These are phyloP conservation scores for Microbotryum saponariae DNA, from an alignment of 1,284 basidiomycete species.

Conservation along the genomic window DNA sequence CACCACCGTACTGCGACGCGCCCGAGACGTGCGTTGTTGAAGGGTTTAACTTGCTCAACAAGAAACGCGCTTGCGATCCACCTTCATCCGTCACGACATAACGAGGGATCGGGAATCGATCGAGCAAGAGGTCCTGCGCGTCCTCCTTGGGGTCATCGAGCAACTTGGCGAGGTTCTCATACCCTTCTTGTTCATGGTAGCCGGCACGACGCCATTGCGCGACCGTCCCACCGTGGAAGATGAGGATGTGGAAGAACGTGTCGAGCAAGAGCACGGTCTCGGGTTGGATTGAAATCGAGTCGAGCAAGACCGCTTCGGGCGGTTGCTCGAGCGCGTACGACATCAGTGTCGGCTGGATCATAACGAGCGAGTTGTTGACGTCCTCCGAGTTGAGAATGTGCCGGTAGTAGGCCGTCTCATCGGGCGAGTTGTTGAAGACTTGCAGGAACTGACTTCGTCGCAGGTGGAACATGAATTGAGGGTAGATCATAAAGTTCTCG, in stretches of 20 bases:
- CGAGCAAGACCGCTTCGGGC: constrained; percentile 89
- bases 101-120: constrained; percentile 92
- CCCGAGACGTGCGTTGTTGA: constrained; percentile 94
- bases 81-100: constrained; percentile 98
- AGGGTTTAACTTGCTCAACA: constrained; percentile 92
- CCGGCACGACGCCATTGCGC: constrained; percentile 99
- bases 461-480: constrained; percentile 99
- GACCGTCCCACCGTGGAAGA: constrained; percentile 97
- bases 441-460: constrained; percentile 96
- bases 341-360: constrained; percentile 99
- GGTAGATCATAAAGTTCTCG: constrained; percentile 98
- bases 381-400: constrained; percentile 96
- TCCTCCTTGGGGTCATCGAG: constrained; percentile 67
- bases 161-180: constrained; percentile 96
- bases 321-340: constrained; percentile 87
- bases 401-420: constrained; percentile 98
- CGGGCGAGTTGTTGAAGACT: constrained; percentile 99
- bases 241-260: constrained; percentile 99
- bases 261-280: constrained; percentile 97
- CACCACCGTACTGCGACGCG: constrained; percentile 28
- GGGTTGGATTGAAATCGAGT: constrained; percentile 94
- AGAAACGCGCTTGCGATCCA: constrained; percentile 93
- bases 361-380: constrained; percentile 97
- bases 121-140: constrained; percentile 81
- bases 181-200: constrained; percentile 97